Base-by-base conservation (phyloP, 345 rosid species). In the Noccaea bulbosa region DNA sequence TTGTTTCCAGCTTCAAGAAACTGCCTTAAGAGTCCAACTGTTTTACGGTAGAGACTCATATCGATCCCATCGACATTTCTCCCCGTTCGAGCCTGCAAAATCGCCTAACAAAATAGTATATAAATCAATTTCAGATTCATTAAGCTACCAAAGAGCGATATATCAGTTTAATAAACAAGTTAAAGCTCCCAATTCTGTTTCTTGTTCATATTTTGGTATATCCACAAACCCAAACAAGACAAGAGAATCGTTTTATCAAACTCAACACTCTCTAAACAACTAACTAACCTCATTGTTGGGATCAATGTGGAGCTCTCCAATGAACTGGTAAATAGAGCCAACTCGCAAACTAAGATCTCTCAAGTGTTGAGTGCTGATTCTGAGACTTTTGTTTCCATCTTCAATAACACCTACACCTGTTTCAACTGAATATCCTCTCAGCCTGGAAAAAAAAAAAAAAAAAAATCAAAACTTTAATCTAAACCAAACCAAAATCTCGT, bases 61-160 rank as follows among this genome's bases (percentile, higher is more conserved):
- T 91, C 95, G 15, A 86, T 81, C 63, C 97, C 97, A 14, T 88
- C 95, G 17, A 86, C 93, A 68, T 85, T 89, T 78, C 96, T 82
- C 40, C 93, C 95, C 9, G 84, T 89, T 15, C 97, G 87, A 39
- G 93, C 96, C 80, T 56, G 85, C 81, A 89, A 78, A 38, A 86
- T 65, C 8, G 80, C 91, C 97, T 89, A 85, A 62, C 45, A 8
- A 56, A 54, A 76, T n/a, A 7, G 35, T 3, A 22, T 11, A 81
- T 45, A 7, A 0, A 9, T 50, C 30, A 65, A 5, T 47, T 30
- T 57, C 15, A 30, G n/a, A 16, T 32, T 49, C 4, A 30, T 45
- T 44, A 62, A 30, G 41, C 49, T 44, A 41, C 7, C 45, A 34
- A 32, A 34, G 35, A 39, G 33, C 27, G 6, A 49, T 12, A 2